phyloP scores from a whole-genome alignment of 2,329 filamentous ascomycete species.

The Botrytis hyacinthi region DNA sequence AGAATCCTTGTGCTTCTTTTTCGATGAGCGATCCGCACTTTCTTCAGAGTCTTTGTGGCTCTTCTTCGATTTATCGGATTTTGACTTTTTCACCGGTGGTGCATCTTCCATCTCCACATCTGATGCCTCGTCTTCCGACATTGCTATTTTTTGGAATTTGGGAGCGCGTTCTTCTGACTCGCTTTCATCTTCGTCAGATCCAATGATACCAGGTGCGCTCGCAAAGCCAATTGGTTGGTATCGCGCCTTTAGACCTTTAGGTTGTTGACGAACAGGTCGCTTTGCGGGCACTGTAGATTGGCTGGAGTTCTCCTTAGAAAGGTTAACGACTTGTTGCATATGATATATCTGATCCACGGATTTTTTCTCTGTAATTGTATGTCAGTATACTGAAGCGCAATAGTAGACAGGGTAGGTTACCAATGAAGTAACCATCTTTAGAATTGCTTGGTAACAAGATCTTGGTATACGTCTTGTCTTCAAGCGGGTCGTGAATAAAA shows the following conservation, averaged over 20 bases:
- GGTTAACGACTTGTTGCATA: conserved; percentile 59
- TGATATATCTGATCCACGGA: conserved; percentile 60
- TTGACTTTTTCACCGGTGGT: conserved; percentile 17
- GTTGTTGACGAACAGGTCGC: conserved; percentile 60
- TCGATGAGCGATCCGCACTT: conserved; percentile 22
- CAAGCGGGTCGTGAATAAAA: conserved; percentile 52
- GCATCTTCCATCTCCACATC: conserved; percentile 30
- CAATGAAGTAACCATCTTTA: conserved; percentile 52
- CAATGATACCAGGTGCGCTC: conserved; percentile 45
- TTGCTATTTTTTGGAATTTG: conserved; percentile 6
- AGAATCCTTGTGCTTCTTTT: conserved; percentile 31
- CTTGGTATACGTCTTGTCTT: conserved; percentile 53
- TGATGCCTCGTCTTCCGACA: conserved; percentile 12
- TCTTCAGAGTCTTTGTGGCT: conserved; percentile 19
- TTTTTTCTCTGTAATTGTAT: conserved; percentile 26
- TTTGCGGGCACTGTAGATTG: conserved; percentile 48
- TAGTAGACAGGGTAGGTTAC: conserved; percentile 42
- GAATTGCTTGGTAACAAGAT: conserved; percentile 59
- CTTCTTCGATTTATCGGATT: conserved; percentile 18
- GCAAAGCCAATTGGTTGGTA: conserved; percentile 65
- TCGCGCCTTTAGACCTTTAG: conserved; percentile 63
- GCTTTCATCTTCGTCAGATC: conserved; percentile 25
- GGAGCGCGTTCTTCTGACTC: conserved; percentile 27
- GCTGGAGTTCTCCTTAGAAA: conserved; percentile 38
- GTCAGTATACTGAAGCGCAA: background rate